Evolutionary conservation across 257 asterid species (phyloP), one percentile per base, ranked within the genome.

Genomic region (Verbascum thapsus): DNA sequence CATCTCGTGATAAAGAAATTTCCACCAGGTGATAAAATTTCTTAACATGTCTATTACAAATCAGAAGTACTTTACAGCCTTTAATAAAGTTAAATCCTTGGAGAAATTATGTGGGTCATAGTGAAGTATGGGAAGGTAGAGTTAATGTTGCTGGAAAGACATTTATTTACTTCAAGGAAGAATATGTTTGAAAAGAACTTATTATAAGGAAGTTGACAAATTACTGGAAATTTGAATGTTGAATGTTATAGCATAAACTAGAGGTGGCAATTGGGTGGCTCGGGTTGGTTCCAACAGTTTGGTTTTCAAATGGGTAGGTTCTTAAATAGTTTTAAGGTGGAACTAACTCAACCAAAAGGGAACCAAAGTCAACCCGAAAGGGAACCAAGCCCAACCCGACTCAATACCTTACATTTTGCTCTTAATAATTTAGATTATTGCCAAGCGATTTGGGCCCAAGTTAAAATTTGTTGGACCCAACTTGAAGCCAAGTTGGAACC

Each of bases 1-100:
- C 81, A 47, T 68, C 67, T 74, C 83, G 78, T 65, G 88, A 73
- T 42, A 84, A 78, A 69, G 95, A 90, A 71, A 81, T 87, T 71
- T 71, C 87, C 61, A 68, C 76, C 49, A 94, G 99, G 99, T 87
- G 71, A 74, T 65, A 38, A 47, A 64, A 52, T 69, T 37, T 50
- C 69, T 26, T 26, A 16, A 55, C 13, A 19, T 43, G 45, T 41
- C 63, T 48, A 37, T 42, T 40, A 9, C 40, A 65, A 30, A 32
- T 10, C 19, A 11, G 61, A 58, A 58, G 30, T 22, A 18, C 55
- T 41, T 32, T 63, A 63, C 54, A 35, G 49, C 22, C 53, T 41
- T 50, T 10, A 22, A 72, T n/a, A 12, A 45, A 52, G 22, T 16
- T 58, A 51, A 66, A 53, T 67, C 17, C 34, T 26, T 71, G 61